Percentiles rank a stretch among this genome's conserved stretches.
These are phyloP conservation scores for Skeletonema grethae DNA, from an alignment of 108 stramenopile species.

Conservation along the genomic window DNA sequence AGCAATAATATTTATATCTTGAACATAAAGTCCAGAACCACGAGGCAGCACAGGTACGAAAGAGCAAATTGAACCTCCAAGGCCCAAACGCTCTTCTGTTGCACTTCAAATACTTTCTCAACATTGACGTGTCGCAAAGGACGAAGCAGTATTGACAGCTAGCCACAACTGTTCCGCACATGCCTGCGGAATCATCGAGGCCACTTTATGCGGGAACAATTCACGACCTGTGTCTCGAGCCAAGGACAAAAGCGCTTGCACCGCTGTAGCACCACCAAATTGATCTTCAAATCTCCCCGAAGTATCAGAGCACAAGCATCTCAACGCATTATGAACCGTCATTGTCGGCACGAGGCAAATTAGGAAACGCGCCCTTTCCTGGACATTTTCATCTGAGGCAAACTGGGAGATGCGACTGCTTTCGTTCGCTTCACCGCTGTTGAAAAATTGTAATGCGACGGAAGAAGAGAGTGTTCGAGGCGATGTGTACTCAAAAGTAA, in stretches of 20 bases:
- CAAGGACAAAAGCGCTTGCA: conserved; percentile 21
- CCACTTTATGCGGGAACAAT: conserved; percentile 15
- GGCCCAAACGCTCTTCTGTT: neutral
- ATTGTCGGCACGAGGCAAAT: conserved; percentile 49
- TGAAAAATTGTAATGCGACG: conserved; percentile 34
- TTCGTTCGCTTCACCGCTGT: neutral
- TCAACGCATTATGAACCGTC: conserved; percentile 42
- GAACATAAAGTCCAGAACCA: neutral
- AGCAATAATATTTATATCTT: neutral
- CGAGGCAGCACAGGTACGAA: neutral
- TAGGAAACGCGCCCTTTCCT: conserved; percentile 49
- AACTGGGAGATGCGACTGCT: conserved; percentile 8
- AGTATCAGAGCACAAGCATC: conserved; percentile 10
- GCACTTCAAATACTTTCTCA: neutral
- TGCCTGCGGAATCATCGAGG: neutral
- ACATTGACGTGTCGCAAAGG: neutral
- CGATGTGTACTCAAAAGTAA: conserved; percentile 49
- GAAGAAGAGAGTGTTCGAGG: conserved; percentile 47
- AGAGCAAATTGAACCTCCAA: neutral
- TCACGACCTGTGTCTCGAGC: conserved; percentile 27
- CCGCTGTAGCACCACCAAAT: neutral
- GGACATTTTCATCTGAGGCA: conserved; percentile 30
- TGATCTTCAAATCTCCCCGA: neutral
- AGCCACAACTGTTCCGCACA: conserved; percentile 23
- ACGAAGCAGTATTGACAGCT: conserved; percentile 1